Base-by-base conservation (phyloP, 352 stramenopile species). In the Pythium pyrilobum region DNA sequence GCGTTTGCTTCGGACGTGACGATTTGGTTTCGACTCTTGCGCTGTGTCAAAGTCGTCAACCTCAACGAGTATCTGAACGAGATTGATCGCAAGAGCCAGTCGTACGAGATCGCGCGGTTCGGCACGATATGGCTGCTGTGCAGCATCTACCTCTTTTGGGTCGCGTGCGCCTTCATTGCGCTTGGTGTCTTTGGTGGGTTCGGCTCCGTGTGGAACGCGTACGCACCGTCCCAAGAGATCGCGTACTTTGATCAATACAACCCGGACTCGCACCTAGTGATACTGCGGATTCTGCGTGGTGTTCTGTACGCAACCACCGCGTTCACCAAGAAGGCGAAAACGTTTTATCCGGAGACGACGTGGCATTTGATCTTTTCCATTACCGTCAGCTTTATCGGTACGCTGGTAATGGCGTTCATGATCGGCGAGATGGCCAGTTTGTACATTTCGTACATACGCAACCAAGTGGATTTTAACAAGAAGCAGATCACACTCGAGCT, bases 331-430 rank as follows among this genome's bases (percentile, higher is more conserved):
- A 89, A 67, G 40, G 59, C 59, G n/a, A 47, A 43, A 9, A 72
- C 64, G 24, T 60, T 69, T 12, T 54, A 63, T 25, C 64, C 64
- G 0, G 57, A 69, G 31, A 67, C 60, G 0, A 74, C 65, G 20
- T 47, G 23, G 1, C 59, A 74, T 10, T 59, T 71, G 33, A 56
- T 73, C 2, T 87, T 89, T 39, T 71, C 74, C 12, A 74, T 84
- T 44, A n/a, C 64, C 3, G 62, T 81, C 16, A 85, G 71, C 49
- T 86, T 87, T 45, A 32, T 66, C 4, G 72, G 78, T 0, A 41
- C 81, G 1, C 62, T 89, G 15, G 62, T 71, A 1, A 85, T 84
- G 70, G 73, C 71, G 2, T 89, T 87, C 57, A 81, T 87, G 65
- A 87, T 87, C 45, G 74, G 78, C 5, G 75, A 89, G 34, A 74